These are phyloP conservation scores for Mycocentrospora acerina DNA, from an alignment of 2,329 filamentous ascomycete genomes.

Conservation along the genomic window DNA sequence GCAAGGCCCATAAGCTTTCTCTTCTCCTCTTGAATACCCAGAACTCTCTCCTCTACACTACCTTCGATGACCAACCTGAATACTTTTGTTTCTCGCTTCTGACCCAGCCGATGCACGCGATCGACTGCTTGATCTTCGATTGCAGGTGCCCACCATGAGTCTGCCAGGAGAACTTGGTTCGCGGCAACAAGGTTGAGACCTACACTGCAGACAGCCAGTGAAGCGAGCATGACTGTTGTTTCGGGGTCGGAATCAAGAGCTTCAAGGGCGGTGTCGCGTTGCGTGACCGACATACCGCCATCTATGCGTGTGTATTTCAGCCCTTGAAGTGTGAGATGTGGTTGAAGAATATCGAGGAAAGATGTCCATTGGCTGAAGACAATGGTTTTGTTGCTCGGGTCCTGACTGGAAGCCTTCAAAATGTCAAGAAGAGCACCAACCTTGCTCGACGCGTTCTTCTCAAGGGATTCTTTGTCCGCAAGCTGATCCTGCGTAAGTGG, in stretches of 20 bases:
- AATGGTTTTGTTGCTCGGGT: conserved; percentile 65
- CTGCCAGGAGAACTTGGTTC: conserved; percentile 79
- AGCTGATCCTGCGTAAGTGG: conserved; percentile 24
- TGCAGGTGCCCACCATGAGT: conserved; percentile 88
- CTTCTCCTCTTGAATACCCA: conserved; percentile 78
- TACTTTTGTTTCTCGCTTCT: conserved; percentile 75
- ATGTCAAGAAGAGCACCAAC: conserved; percentile 78
- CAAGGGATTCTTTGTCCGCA: conserved; percentile 59
- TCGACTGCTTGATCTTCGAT: conserved; percentile 92
- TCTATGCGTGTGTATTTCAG: conserved; percentile 74
- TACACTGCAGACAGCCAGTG: conserved; percentile 78
- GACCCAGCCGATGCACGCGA: conserved; percentile 81
- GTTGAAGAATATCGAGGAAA: conserved; percentile 71
- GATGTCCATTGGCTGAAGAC: conserved; percentile 78
- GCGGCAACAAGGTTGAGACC: conserved; percentile 84
- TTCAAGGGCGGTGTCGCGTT: conserved; percentile 71
- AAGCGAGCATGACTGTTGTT: conserved; percentile 77
- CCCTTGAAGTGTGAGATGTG: conserved; percentile 61
- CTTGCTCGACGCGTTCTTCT: conserved; percentile 68
- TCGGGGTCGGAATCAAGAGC: conserved; percentile 66
- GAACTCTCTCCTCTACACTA: conserved; percentile 77
- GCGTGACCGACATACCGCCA: conserved; percentile 70
- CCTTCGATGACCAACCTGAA: conserved; percentile 80
- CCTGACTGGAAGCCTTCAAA: conserved; percentile 66
- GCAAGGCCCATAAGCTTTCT: conserved; percentile 74